A percentile compares a stretch with the other conserved stretches of the same genome.
Evolutionary conservation across 2,329 filamentous ascomycete species (phyloP).

Genomic region (Cadophora gregata): DNA sequence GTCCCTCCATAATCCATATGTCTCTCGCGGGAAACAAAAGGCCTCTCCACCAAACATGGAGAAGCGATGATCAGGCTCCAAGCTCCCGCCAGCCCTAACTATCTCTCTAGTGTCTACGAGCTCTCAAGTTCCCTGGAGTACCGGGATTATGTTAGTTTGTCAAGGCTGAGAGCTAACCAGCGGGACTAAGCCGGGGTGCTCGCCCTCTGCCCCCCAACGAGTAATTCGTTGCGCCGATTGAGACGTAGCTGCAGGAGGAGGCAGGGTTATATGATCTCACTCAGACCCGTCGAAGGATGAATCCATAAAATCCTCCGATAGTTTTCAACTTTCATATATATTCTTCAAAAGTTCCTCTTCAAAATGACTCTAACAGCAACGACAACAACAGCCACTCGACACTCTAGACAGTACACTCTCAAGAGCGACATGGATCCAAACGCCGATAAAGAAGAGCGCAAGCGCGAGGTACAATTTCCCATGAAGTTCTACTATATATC

Average conservation of each 20-base stretch:
- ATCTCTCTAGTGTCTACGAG: slow-evolving; percentile 12
- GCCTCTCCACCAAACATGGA: slow-evolving; percentile 25
- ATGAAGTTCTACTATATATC: slow-evolving; percentile 7
- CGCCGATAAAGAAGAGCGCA: slow-evolving; percentile 45
- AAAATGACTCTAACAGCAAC: slow-evolving; percentile 37
- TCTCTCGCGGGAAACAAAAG: neutral
- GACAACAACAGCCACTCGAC: slow-evolving; percentile 29
- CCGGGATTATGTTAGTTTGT: slow-evolving; percentile 28
- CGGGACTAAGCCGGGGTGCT: slow-evolving; percentile 21
- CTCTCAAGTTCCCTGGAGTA: slow-evolving; percentile 22
- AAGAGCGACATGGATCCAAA: slow-evolving; percentile 40
- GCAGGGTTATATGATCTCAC: slow-evolving; percentile 41
- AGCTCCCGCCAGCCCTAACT: slow-evolving; percentile 22
- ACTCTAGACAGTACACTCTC: slow-evolving; percentile 38
- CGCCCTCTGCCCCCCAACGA: slow-evolving; percentile 26
- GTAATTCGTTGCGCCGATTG: slow-evolving; percentile 30
- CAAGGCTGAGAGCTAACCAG: slow-evolving; percentile 38
- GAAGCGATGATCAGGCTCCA: slow-evolving; percentile 29
- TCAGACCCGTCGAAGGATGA: slow-evolving; percentile 33
- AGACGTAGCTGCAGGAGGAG: slow-evolving; percentile 27
- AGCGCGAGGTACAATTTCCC: slow-evolving; percentile 42
- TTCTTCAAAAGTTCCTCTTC: slow-evolving; percentile 29
- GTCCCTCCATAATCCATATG: neutral
- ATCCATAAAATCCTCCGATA: slow-evolving; percentile 22
- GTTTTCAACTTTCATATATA: slow-evolving; percentile 24